Percentiles rank a stretch among this genome's conserved stretches.
These are phyloP conservation scores for Tephrocybe rancida DNA, from an alignment of 768 basidiomycete genomes.

Conservation along the genomic window DNA sequence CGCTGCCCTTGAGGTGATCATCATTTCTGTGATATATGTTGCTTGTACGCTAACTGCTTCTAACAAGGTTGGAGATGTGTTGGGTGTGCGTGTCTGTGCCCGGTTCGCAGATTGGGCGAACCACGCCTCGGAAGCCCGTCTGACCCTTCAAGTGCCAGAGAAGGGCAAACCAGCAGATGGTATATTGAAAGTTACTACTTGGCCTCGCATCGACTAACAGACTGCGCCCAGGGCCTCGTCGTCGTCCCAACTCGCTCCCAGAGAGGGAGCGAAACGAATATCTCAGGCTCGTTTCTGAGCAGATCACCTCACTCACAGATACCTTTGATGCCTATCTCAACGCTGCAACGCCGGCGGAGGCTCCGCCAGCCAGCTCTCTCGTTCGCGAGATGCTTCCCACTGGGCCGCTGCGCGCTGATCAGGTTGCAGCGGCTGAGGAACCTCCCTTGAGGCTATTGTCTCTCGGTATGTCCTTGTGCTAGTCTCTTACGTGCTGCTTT, in stretches of 20 bases:
- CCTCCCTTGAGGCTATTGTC: conserved; percentile 28
- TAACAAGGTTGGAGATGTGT: conserved; percentile 28
- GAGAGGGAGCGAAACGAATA: conserved; percentile 12
- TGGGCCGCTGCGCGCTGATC: conserved; percentile 26
- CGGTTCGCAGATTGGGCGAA: conserved; percentile 32
- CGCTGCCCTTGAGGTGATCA: conserved; percentile 6
- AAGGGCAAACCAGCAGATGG: conserved; percentile 13
- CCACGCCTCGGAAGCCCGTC: conserved; percentile 25
- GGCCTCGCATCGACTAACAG: background rate
- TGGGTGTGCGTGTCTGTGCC: conserved; percentile 33
- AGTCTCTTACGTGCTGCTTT: background rate
- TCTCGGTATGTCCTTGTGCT: conserved; percentile 22
- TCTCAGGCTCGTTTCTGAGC: conserved; percentile 7
- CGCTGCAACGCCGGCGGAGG: conserved; percentile 18
- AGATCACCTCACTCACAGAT: conserved; percentile 19
- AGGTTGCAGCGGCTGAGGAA: conserved; percentile 19
- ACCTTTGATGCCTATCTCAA: conserved; percentile 22
- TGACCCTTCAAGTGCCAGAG: conserved; percentile 29
- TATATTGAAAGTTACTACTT: background rate
- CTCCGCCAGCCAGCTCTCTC: conserved; percentile 23
- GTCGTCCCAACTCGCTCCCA: background rate
- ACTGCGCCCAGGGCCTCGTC: background rate
- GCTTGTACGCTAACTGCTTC: background rate
- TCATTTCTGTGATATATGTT: background rate
- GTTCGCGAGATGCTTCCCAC: conserved; percentile 26